A percentile compares a stretch with the other conserved stretches of the same genome.
phyloP scores from a whole-genome alignment of 2,329 filamentous ascomycete genomes.

The Verticillium tricorpus region DNA sequence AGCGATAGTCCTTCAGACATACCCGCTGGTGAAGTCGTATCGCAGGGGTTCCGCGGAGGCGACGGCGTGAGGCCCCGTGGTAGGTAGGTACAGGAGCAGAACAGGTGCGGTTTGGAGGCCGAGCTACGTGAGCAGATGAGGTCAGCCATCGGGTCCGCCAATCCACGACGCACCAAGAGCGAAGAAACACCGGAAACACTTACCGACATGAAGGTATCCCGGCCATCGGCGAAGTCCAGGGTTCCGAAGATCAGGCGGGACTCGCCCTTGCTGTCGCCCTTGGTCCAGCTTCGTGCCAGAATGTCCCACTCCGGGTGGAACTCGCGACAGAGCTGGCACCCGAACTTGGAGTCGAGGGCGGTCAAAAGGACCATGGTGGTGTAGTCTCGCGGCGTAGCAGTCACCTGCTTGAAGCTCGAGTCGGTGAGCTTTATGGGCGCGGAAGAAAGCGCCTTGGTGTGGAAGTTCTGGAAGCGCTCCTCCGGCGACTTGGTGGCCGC shows the following conservation, averaged over 20 bases:
- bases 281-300: constrained; percentile 79
- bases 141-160: constrained; percentile 3
- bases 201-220: constrained; percentile 82
- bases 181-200: constrained; percentile 16
- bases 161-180: background rate
- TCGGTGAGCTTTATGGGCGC: constrained; percentile 76
- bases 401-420: constrained; percentile 69
- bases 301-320: constrained; percentile 95
- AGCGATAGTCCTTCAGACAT: constrained; percentile 23
- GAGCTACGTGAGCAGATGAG: constrained; percentile 52
- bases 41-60: constrained; percentile 64
- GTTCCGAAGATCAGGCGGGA: constrained; percentile 75
- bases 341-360: constrained; percentile 76
- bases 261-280: constrained; percentile 71
- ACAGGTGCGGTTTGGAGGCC: constrained; percentile 92
- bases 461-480: constrained; percentile 69
- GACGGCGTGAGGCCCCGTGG: constrained; percentile 73
- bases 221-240: constrained; percentile 83
- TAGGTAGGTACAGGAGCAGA: constrained; percentile 82
- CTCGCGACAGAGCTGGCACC: constrained; percentile 80
- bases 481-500: constrained; percentile 57
- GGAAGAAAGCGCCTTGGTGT: constrained; percentile 60
- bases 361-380: constrained; percentile 79
- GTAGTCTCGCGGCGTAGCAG: constrained; percentile 76
- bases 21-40: constrained; percentile 84